These are phyloP conservation scores for Blastocystis sp. DNA, from an alignment of 352 stramenopile species.

Conservation along the genomic window DNA sequence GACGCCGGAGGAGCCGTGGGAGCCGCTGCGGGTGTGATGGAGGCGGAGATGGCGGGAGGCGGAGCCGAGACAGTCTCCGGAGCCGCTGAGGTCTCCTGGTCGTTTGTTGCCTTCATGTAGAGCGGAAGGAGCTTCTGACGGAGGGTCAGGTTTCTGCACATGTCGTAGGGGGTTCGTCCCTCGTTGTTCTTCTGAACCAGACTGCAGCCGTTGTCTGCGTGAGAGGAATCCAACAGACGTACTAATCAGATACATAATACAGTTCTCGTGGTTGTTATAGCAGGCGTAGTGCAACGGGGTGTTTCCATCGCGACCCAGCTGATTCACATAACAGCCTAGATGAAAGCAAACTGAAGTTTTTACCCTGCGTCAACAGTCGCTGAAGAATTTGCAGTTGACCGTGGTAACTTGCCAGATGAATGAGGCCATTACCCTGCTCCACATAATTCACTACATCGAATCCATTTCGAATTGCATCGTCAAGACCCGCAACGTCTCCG, in stretches of 20 bases:
- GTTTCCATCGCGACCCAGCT: conserved; percentile 28
- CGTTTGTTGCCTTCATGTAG: conserved; percentile 21
- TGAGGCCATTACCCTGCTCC: conserved; percentile 38
- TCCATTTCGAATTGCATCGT: conserved; percentile 20
- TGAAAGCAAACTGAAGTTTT: neutral
- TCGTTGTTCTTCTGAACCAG: conserved; percentile 33
- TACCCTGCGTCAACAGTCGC: conserved; percentile 7
- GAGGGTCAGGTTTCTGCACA: conserved; percentile 11
- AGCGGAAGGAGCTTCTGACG: conserved; percentile 27
- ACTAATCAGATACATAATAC: conserved; percentile 52
- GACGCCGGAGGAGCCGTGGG: neutral
- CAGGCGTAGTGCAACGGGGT: conserved; percentile 34
- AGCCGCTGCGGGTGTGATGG: neutral
- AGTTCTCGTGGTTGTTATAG: conserved; percentile 29
- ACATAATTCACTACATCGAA: conserved; percentile 53
- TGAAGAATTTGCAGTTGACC: conserved; percentile 31
- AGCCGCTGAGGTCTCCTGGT: neutral
- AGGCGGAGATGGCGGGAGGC: neutral
- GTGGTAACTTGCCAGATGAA: conserved; percentile 40
- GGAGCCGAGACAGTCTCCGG: neutral
- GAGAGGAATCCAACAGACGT: neutral
- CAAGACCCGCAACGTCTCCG: neutral
- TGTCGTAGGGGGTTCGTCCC: conserved; percentile 22
- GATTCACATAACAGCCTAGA: conserved; percentile 29
- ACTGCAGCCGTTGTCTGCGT: conserved; percentile 30